Base-by-base conservation (phyloP, 2,329 filamentous ascomycete genomes). In the Fusarium dimerum region DNA sequence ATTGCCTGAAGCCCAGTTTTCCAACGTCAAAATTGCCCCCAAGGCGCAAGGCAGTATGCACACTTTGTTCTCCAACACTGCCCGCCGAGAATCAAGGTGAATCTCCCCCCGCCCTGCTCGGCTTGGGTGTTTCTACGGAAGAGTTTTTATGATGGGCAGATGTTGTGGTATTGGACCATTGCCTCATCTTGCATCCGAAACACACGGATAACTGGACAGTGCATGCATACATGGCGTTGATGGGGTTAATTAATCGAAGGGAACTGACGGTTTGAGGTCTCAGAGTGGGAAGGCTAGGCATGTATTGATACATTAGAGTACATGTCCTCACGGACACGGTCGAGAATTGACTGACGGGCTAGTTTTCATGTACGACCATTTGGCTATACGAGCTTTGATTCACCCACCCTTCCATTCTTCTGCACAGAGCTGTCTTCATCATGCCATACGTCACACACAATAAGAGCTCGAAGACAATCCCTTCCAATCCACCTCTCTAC, bases 1-100 rank as follows among this genome's bases (percentile, higher is more conserved):
- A 50, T 76, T 95, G 40, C 79, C 88, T 0, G 92, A 97, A 73
- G 81, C 85, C 29, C 78, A 82, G 48, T 96, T 92, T 67, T 78
- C 83, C 34, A 81, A 78, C 41, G 68, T 89, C 59, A 85, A 82
- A 61, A 70, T 89, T 46, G 85, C 84, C 7, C 69, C 80, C 0
- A 81, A 78, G 60, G 78, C 81, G 5, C 88, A 92, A 68, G 74
- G 74, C 57, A 89, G 86, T 69, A 83, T 92, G 41, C 81, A 84
- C 62, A 75, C 72, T 17, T 73, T 83, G 61, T 83, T 61, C 43
- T 50, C 60, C 10, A 58, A 55, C 10, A 12, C 32, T 36, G 20
- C 20, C 20, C 7, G 5, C 20, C 20, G 20, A 26, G 32, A 36
- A 36, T 36, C 32, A 15, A 36, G 9, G 13, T 36, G 9, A 36